phyloP scores from a whole-genome alignment of 148 eudicot genomes.

The Silene latifolia region DNA sequence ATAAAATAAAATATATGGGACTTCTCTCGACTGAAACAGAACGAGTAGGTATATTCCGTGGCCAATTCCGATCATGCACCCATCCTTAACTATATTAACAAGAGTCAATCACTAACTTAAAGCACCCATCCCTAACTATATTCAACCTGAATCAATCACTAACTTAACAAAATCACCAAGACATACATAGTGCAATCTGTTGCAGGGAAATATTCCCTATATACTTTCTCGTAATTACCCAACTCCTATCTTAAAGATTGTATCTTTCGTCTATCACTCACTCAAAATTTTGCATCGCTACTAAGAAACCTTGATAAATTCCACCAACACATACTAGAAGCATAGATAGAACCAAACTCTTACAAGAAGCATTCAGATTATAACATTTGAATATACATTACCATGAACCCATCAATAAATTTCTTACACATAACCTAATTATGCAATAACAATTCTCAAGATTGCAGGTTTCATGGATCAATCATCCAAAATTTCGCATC shows the following conservation, averaged over 20 bases:
- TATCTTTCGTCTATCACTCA: neutral
- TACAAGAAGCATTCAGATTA: too few relatives aligned
- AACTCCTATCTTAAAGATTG: neutral
- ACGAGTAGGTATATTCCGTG: too few relatives aligned
- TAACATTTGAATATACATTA: too few relatives aligned
- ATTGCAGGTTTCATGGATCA: neutral
- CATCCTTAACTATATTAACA: neutral
- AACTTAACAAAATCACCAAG: neutral
- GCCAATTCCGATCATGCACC: too few relatives aligned
- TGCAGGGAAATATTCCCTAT: neutral
- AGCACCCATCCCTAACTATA: too few relatives aligned
- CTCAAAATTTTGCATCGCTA: neutral
- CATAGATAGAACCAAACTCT: too few relatives aligned
- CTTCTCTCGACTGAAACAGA: neutral
- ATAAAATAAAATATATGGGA: too few relatives aligned
- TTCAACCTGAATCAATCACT: neutral
- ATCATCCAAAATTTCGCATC: neutral
- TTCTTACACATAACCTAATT: neutral
- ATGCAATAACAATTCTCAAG: neutral
- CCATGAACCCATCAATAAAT: too few relatives aligned
- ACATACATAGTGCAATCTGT: neutral
- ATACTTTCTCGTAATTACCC: neutral
- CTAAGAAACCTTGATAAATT: neutral
- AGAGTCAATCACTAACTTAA: neutral
- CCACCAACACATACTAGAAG: too few relatives aligned